phyloP scores from a whole-genome alignment of 371 early-diverging fungal species.

The Mucor saturninus region DNA sequence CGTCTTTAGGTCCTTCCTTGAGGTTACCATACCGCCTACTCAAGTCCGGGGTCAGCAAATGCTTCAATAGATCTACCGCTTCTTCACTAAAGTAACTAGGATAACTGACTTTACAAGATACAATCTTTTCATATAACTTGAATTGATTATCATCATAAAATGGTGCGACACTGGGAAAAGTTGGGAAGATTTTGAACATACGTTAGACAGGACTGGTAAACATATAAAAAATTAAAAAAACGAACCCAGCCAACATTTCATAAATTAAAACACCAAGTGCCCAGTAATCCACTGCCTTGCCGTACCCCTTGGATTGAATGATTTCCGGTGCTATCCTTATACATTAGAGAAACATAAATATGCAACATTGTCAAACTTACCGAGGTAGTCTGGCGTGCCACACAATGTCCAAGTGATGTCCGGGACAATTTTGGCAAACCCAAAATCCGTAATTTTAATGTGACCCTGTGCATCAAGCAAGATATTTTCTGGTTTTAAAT shows the following conservation, averaged over 20 bases:
- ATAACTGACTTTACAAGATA: constrained; percentile 52
- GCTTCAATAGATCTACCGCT: constrained; percentile 87
- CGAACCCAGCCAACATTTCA: constrained; percentile 89
- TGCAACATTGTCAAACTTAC: background rate
- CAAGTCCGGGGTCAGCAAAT: constrained; percentile 84
- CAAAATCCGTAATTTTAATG: constrained; percentile 98
- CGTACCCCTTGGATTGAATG: constrained; percentile 95
- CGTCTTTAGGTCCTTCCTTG: constrained; percentile 81
- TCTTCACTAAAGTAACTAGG: constrained; percentile 83
- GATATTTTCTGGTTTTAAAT: constrained; percentile 94
- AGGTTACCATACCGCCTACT: constrained; percentile 90
- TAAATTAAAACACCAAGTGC: constrained; percentile 95
- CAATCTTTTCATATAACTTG: constrained; percentile 90
- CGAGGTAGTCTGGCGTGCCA: constrained; percentile 97
- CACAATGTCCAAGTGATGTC: constrained; percentile 85
- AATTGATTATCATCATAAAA: constrained; percentile 93
- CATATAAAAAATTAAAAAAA: background rate
- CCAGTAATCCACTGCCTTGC: constrained; percentile 97
- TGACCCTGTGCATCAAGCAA: constrained; percentile 92
- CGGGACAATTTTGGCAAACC: constrained; percentile 90
- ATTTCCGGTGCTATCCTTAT: constrained; percentile 90
- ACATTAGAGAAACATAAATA: background rate
- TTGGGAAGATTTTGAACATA: constrained; percentile 15
- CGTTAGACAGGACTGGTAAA: constrained; percentile 6
- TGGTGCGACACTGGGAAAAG: constrained; percentile 63